These are phyloP conservation scores for Aurifilum marmelostoma DNA, from an alignment of 2,329 filamentous ascomycete species.

Conservation along the genomic window DNA sequence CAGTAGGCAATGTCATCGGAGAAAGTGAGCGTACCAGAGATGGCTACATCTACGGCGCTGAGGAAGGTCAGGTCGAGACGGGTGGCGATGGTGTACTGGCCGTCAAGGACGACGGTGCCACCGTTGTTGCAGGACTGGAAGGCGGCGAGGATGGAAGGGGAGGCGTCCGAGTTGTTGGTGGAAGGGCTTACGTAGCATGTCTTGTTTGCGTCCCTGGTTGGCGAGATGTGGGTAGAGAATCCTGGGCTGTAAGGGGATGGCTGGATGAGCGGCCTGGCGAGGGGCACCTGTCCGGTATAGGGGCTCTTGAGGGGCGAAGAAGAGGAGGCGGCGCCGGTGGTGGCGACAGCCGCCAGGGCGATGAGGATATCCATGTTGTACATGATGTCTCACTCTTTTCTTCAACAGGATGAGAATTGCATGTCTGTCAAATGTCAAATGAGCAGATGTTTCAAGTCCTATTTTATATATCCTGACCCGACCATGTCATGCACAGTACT, in stretches of 20 bases:
- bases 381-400: background rate
- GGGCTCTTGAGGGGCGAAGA: background rate
- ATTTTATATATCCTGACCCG: background rate
- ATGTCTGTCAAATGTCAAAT: background rate
- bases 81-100: conserved; percentile 58
- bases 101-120: conserved; percentile 60
- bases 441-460: background rate
- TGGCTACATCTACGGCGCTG: conserved; percentile 59
- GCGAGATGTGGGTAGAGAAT: conserved; percentile 21
- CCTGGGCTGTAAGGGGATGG: conserved; percentile 19
- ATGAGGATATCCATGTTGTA: background rate
- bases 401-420: background rate
- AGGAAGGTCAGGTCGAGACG: conserved; percentile 61
- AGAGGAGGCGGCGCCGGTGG: background rate
- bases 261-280: conserved; percentile 13
- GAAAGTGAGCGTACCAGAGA: conserved; percentile 42
- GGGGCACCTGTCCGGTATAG: background rate
- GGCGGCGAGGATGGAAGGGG: conserved; percentile 54
- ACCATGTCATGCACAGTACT: background rate
- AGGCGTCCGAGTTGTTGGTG: conserved; percentile 34
- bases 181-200: conserved; percentile 35
- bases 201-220: conserved; percentile 31
- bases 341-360: background rate
- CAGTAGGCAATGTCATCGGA: conserved; percentile 62
- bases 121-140: conserved; percentile 64